These are phyloP conservation scores for Fusarium secorum DNA, from an alignment of 2,329 filamentous ascomycete genomes.

Conservation along the genomic window DNA sequence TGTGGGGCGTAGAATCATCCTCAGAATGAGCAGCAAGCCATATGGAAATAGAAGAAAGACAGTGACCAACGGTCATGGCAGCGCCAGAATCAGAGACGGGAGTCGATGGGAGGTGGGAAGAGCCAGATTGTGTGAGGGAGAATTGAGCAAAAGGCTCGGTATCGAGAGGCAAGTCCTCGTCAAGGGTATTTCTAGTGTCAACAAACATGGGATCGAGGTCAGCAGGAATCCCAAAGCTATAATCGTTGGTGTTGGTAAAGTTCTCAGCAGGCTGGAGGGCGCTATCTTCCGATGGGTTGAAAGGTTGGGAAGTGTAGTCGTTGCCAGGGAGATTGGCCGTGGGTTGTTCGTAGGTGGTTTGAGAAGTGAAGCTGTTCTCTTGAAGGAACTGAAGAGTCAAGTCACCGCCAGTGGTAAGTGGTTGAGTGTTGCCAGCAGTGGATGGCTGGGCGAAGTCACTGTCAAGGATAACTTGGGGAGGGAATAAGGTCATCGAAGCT, in stretches of 20 bases:
- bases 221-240: not conserved
- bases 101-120: not conserved
- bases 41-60: not conserved
- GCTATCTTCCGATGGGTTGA: not conserved
- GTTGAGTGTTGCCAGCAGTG: not conserved
- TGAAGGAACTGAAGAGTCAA: not conserved
- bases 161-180: not conserved
- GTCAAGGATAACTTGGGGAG: not conserved
- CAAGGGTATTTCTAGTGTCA: too few relatives aligned
- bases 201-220: not conserved
- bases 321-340: not conserved
- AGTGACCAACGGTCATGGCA: not conserved
- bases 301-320: not conserved
- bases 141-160: not conserved
- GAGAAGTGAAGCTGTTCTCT: not conserved
- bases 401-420: not conserved
- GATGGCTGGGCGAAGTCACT: not conserved
- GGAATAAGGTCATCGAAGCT: not conserved
- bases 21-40: not conserved
- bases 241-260: not conserved
- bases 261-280: not conserved
- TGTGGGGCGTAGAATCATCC: not conserved
- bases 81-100: not conserved
- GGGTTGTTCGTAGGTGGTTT: not conserved
- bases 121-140: not conserved